Evolutionary conservation across 2,329 filamentous ascomycete genomes (phyloP).

Genomic region (Atkinsonella hypoxylon): DNA sequence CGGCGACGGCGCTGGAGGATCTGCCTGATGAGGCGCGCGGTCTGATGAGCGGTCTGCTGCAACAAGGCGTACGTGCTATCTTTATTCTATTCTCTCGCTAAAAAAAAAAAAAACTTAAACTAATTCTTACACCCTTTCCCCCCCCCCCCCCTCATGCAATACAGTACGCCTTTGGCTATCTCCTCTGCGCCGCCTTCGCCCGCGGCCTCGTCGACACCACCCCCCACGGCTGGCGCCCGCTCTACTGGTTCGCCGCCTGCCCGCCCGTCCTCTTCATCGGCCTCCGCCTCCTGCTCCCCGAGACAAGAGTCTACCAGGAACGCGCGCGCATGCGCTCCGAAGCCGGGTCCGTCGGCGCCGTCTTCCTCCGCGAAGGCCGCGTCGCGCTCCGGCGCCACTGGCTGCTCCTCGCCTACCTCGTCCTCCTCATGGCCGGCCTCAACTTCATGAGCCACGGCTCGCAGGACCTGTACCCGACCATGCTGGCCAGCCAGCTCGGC

Average conservation of each 20-base stretch:
- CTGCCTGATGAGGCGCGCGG: constrained; percentile 56
- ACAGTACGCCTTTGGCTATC: constrained; percentile 56
- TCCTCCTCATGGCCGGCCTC: constrained; percentile 80
- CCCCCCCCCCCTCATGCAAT: no score
- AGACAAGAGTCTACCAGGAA: constrained; percentile 62
- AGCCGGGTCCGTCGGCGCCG: constrained; percentile 30
- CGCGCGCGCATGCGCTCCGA: constrained; percentile 49
- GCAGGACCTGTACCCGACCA: constrained; percentile 49
- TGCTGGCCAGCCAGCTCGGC: constrained; percentile 43
- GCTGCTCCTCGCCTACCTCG: constrained; percentile 68
- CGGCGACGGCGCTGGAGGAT: constrained; percentile 68
- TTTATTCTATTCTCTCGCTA: no score
- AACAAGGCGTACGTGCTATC: constrained; percentile 47
- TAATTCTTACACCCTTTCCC: no score
- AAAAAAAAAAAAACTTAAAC: no score
- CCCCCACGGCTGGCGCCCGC: constrained; percentile 65
- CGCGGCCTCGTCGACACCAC: constrained; percentile 65
- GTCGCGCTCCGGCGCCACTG: constrained; percentile 70
- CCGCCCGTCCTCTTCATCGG: constrained; percentile 71
- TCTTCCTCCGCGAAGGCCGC: constrained; percentile 66
- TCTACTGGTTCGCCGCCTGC: constrained; percentile 82
- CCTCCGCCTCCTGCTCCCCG: constrained; percentile 65
- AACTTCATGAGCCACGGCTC: constrained; percentile 84
- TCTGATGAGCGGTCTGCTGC: constrained; percentile 63
- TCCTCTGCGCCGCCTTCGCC: constrained; percentile 45